A percentile compares a stretch with the other conserved stretches of the same genome.
These are phyloP conservation scores for Rugonectria rugulosa DNA, from an alignment of 2,329 filamentous ascomycete genomes.

Conservation along the genomic window DNA sequence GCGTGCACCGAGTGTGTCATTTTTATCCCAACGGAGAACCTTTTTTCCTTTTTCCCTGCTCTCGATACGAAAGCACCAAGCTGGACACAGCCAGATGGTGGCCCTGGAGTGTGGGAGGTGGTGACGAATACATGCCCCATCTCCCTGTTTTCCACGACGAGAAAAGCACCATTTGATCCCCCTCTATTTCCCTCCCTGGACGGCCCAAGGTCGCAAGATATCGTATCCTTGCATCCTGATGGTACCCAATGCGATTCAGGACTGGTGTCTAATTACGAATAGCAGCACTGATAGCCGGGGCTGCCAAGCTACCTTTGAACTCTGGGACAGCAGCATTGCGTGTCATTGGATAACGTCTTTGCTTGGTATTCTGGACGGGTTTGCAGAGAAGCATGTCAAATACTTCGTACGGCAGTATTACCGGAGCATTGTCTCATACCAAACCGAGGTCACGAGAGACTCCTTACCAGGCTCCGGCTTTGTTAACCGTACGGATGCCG, in stretches of 20 bases:
- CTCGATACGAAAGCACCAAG: conserved; percentile 19
- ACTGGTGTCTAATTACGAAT: background rate
- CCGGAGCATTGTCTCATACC: too few species aligned
- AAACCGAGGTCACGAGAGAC: background rate
- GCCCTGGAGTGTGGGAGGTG: conserved; percentile 3
- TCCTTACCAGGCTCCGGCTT: background rate
- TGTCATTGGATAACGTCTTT: background rate
- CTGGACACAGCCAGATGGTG: background rate
- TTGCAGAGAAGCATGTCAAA: background rate
- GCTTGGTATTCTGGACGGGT: background rate
- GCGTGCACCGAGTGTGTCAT: conserved; percentile 8
- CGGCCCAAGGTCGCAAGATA: conserved; percentile 4
- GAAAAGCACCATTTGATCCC: background rate
- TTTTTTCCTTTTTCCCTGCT: background rate
- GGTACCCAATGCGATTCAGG: conserved; percentile 14
- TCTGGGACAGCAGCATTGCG: too few species aligned
- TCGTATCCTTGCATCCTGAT: conserved; percentile 15
- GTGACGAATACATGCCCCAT: conserved; percentile 6
- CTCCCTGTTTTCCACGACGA: background rate
- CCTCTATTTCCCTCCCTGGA: conserved; percentile 9
- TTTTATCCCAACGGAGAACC: background rate
- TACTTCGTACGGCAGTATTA: too few species aligned
- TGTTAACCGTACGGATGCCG: too few species aligned
- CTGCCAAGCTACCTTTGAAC: too few species aligned
- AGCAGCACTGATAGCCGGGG: background rate